Base-by-base conservation (phyloP, 2,329 filamentous ascomycete species). In the Ascochyta koolunga region DNA sequence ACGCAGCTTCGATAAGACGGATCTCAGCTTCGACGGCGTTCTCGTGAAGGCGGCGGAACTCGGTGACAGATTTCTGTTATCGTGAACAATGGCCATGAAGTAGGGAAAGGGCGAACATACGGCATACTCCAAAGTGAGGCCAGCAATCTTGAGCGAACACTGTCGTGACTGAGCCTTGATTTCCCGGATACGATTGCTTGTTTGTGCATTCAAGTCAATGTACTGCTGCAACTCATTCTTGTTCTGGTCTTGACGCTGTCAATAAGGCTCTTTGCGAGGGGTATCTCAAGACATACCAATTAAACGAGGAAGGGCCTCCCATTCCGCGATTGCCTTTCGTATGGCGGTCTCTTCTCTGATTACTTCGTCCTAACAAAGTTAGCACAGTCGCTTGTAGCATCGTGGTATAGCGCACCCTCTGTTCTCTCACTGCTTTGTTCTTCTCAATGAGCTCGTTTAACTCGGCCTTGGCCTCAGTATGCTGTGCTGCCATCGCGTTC, bases 1-100 rank as follows among this genome's bases (percentile, higher is more conserved):
- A 97, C n/a, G 80, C 74, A 1, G 91, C 93, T 78, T 99, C 95
- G 25, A 96, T 83, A 0, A 84, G 77, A 56, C 86, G 81, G 38
- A 97, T 81, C 61, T 90, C 83, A 2, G 84, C 86, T 64, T 93
- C 86, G 15, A 93, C 74, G 10, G 91, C 76, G 13, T 83, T 82
- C 39, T 87, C 81, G 46, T 89, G 85, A 5, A 85, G 80, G 42
- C 79, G 74, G 13, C 85, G 83, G 38, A 96, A 82, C 18, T 75
- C 69, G n/a, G 82, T 80, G 7, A 96, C 82, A 4, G 84, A 78
- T 60, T 83, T 81, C 71, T 87, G 40, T 27, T 19, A 32, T 78
- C 2, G 32, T 65, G 21, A 65, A 59, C 42, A n/a, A 43, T 50
- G 27, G 37, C 22, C n/a, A 24, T 13, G 24, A 4, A 21, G 4